Evolutionary conservation across 2,329 filamentous ascomycete species (phyloP), one percentile per base, ranked within the genome.

Genomic region (Mycogone perniciosa): DNA sequence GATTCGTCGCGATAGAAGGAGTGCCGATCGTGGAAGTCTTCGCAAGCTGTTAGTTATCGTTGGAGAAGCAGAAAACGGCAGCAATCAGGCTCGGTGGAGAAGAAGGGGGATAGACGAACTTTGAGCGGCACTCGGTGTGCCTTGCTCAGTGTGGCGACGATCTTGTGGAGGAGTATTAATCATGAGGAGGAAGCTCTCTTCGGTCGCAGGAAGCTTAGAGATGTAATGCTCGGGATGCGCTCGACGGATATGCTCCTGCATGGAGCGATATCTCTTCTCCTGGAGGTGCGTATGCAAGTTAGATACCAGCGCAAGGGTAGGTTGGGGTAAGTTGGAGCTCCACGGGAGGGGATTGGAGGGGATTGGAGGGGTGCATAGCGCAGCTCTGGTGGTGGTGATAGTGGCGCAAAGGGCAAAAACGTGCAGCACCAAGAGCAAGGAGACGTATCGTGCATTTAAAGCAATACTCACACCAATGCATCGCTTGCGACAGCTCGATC

Each of bases 191-290:
- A 99, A 96, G 83, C 90, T 96, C 73, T 97, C 92, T 71, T 96
- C 92, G 61, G 92, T 99, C 44, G 93, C 93, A 59, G 93, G 92
- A 62, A 97, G 86, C 80, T 97, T 96, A 45, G 93, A 85, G 62
- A 99, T 95, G 74, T 97, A 97, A 70, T 96, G 87, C 69, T 95
- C 90, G 55, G 92, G 92, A 69, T 99, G 93, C 60, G 93, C 92
- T 70, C 93, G 86, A 63, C 93, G 89, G 64, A 99, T 97, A 67
- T 99, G 93, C 80, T 99, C 93, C 73, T 97, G 93, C 89, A 99
- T 97, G 57, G 92, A 97, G 70, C 93, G 90, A 75, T 91, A 99
- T 60, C 89, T 82, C 73, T 95, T 95, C 76, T 95, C 89, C 89
- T 95, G 71, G 68, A 59, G 27, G 31, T 37, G 35, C 10, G 35